phyloP scores from a whole-genome alignment of 768 basidiomycete genomes.

The Termitomyces bulborhizus region DNA sequence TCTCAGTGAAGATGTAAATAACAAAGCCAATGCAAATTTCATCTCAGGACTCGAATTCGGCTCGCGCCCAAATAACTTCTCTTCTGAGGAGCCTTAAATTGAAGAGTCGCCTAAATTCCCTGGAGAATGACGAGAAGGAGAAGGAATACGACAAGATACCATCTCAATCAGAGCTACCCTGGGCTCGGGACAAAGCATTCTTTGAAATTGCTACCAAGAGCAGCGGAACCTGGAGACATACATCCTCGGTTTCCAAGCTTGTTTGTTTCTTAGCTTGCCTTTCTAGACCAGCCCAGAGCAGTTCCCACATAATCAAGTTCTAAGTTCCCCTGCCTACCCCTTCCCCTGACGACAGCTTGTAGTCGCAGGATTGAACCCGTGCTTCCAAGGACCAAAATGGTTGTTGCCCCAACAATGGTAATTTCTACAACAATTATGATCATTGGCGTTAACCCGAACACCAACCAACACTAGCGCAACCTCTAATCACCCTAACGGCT shows the following conservation, averaged over 20 bases:
- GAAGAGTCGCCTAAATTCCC: conserved; percentile 30
- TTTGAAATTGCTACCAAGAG: conserved; percentile 39
- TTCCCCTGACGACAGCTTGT: no score
- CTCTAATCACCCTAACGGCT: no score
- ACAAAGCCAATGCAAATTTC: no score
- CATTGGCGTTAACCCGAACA: no score
- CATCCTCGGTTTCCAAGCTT: conserved; percentile 17
- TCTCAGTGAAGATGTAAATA: no score
- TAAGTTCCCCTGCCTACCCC: no score
- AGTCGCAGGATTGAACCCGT: no score
- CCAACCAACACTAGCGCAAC: no score
- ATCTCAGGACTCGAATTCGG: no score
- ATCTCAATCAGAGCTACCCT: conserved; percentile 26
- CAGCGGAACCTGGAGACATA: conserved; percentile 26
- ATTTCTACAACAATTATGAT: no score
- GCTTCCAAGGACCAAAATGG: no score
- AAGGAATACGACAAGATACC: conserved; percentile 28
- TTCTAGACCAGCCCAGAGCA: conserved; percentile 11
- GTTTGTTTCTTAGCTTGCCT: conserved; percentile 4
- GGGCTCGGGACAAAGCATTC: conserved; percentile 49
- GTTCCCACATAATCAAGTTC: conserved; percentile 9
- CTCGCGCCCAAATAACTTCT: conserved; percentile 14
- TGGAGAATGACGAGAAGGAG: conserved; percentile 19
- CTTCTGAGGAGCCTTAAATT: conserved; percentile 16
- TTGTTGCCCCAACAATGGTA: no score